phyloP scores from a whole-genome alignment of 2,329 filamentous ascomycete species.

The Achaetomium macrosporum region DNA sequence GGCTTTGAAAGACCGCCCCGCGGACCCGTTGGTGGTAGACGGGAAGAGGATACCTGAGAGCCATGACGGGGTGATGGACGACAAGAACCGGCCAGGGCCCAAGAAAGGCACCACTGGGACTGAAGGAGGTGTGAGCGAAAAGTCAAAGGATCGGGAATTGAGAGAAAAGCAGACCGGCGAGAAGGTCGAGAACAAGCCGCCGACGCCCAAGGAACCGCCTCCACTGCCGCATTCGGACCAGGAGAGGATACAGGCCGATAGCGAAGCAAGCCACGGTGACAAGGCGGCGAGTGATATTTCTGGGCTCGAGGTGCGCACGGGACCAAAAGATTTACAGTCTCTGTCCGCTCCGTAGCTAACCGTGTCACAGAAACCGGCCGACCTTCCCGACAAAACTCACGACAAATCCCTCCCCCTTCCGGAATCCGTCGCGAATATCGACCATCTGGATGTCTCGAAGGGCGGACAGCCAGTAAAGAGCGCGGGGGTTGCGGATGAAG shows the following conservation, averaged over 20 bases:
- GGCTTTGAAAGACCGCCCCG: constrained; percentile 43
- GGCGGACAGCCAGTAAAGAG: constrained; percentile 30
- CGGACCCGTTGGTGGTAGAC: constrained; percentile 49
- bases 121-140: constrained; percentile 83
- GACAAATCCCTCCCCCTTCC: constrained; percentile 67
- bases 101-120: constrained; percentile 85
- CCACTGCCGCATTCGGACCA: constrained; percentile 77
- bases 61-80: constrained; percentile 88
- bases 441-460: constrained; percentile 52
- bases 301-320: constrained; percentile 51
- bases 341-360: constrained; percentile 8
- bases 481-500: constrained; percentile 36
- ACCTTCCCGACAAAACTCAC: constrained; percentile 72
- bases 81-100: constrained; percentile 67
- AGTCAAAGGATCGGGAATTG: constrained; percentile 67
- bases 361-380: constrained; percentile 62
- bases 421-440: constrained; percentile 57
- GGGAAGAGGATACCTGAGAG: constrained; percentile 57
- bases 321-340: not conserved
- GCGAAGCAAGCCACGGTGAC: constrained; percentile 35
- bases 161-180: constrained; percentile 60
- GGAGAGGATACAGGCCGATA: constrained; percentile 51
- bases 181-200: constrained; percentile 68
- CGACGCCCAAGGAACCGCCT: constrained; percentile 77
- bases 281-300: constrained; percentile 36